Base-by-base conservation (phyloP, 1,284 basidiomycete genomes). In the Ustilago cynodontis region DNA sequence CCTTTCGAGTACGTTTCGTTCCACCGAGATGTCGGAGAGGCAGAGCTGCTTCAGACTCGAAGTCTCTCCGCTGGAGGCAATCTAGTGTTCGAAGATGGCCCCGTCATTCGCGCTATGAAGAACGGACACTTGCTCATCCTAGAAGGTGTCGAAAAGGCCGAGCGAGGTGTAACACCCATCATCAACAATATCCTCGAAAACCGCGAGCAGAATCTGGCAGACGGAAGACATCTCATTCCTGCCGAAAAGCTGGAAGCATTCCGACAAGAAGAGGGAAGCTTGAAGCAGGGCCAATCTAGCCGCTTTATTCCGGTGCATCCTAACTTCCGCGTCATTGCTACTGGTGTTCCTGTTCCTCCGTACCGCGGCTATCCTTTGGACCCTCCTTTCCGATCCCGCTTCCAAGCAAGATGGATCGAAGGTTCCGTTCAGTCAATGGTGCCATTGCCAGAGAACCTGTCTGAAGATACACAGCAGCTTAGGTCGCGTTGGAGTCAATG, bases 121-220 rank as follows among this genome's bases (percentile, higher is more conserved):
- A 68, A 81, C 26, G 86, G 86, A 10, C 81, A 79, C 43, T 69
- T 87, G 26, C 73, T 87, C 35, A 75, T 87, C 37, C 75, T 87
- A 24, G 86, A 87, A 35, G 86, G 86, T 26, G 83, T 86, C 33
- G 85, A 87, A 69, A 74, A 84, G 52, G 84, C 84, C 7, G 84
- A 86, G 72, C 74, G 84, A 11, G 82, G 83, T 52, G 82, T 85
- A n/a, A 79, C 84, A 35, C 84, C 84, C 26, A 77, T 84, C 53
- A 80, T 87, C 64, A 87, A 86, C 82, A 87, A 87, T 59, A 79
- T 86, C 28, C 81, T 87, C 59, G 86, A 87, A 64, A 85, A 85
- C 52, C 59, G 78, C 16, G 81, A 84, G 67, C 75, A 86, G 70
- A 86, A 86, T 52, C 79, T 87, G 20, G 81, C 86, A 22, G 86